A percentile compares a stretch with the other conserved stretches of the same genome.
Evolutionary conservation across 1,284 basidiomycete species (phyloP).

Genomic region (Grifola frondosa): DNA sequence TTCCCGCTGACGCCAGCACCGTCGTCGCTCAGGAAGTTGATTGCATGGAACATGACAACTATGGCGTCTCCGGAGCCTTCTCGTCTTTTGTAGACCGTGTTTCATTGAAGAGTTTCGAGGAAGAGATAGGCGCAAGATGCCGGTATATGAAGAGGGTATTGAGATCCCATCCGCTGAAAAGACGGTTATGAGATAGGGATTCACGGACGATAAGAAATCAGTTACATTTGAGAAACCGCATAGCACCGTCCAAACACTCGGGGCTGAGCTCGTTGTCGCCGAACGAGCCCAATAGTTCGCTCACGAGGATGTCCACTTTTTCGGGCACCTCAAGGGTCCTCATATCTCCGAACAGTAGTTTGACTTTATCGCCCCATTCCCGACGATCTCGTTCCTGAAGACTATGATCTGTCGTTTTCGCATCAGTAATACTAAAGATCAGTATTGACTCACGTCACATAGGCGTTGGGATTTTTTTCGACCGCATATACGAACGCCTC

Average conservation of each 20-base stretch:
- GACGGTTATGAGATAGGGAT: background rate
- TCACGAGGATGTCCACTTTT: conserved; percentile 90
- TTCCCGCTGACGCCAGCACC: conserved; percentile 56
- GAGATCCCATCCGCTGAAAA: conserved; percentile 88
- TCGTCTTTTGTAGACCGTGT: conserved; percentile 63
- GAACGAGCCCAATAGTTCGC: conserved; percentile 95
- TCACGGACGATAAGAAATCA: background rate
- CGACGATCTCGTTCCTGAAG: conserved; percentile 76
- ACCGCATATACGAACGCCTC: conserved; percentile 82
- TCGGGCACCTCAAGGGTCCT: conserved; percentile 78
- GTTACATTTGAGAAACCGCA: conserved; percentile 84
- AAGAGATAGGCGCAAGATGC: conserved; percentile 90
- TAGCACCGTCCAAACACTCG: conserved; percentile 95
- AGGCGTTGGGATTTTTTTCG: conserved; percentile 96
- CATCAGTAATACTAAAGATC: no score
- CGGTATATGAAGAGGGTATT: conserved; percentile 94
- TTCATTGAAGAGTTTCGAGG: conserved; percentile 88
- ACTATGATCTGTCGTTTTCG: conserved; percentile 40
- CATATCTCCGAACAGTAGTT: conserved; percentile 94
- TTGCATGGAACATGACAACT: conserved; percentile 98
- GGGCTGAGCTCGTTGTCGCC: conserved; percentile 99
- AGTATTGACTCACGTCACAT: conserved; percentile 73
- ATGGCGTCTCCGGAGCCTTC: conserved; percentile 85
- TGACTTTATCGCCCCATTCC: conserved; percentile 86
- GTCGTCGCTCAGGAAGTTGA: conserved; percentile 82